phyloP scores from a whole-genome alignment of 1,139 yeast genomes.

The Suhomyces kunorum region DNA sequence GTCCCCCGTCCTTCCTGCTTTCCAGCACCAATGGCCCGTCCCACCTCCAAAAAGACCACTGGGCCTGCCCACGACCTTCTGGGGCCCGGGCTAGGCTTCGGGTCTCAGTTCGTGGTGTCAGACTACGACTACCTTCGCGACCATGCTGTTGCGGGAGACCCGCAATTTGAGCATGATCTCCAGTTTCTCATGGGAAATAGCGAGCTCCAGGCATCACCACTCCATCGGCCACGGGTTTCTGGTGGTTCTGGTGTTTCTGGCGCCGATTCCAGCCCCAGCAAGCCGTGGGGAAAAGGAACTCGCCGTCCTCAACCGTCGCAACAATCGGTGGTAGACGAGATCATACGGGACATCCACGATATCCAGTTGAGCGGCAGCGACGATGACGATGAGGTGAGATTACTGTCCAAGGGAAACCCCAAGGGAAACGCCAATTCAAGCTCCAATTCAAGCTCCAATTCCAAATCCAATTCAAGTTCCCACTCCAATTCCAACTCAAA shows the following conservation, averaged over 20 bases:
- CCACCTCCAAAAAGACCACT: constrained; percentile 8
- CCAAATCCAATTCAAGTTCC: too few relatives aligned
- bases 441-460: too few relatives aligned
- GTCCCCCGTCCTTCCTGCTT: constrained; percentile 1
- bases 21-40: constrained; percentile 6
- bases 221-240: not conserved
- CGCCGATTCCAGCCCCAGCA: constrained; percentile 3
- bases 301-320: not conserved
- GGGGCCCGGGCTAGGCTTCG: constrained; percentile 3
- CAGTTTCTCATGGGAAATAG: constrained; percentile 18
- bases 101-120: constrained; percentile 16
- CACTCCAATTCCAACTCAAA: too few relatives aligned
- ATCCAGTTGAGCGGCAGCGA: constrained; percentile 28
- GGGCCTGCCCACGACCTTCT: constrained; percentile 3
- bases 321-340: constrained; percentile 19
- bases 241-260: not conserved
- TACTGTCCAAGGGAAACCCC: too few relatives aligned
- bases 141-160: constrained; percentile 15
- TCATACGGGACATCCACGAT: constrained; percentile 29
- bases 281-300: too few relatives aligned
- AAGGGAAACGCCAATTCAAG: too few relatives aligned
- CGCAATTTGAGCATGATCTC: constrained; percentile 28
- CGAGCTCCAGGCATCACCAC: constrained; percentile 9
- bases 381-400: too few relatives aligned
- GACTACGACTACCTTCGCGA: constrained; percentile 22